Base-by-base conservation (phyloP, 1,284 basidiomycete species). In the Vanrija sp. region DNA sequence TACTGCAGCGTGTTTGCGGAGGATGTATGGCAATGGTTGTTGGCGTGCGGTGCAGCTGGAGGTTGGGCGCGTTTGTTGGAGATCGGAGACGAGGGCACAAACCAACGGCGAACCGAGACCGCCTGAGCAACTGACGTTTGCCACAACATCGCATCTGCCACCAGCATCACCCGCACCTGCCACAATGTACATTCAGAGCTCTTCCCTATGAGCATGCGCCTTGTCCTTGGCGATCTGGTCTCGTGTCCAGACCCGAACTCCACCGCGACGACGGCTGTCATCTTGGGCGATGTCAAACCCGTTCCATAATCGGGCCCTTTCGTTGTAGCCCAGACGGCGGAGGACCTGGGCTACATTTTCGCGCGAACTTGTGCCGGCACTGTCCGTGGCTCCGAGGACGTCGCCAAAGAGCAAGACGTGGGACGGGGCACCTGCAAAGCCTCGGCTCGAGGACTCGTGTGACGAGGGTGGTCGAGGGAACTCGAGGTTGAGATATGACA, bases 341-440 rank as follows among this genome's bases (percentile, higher is more conserved):
- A 97, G 72, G 18, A 85, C 50, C 5, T 75, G 63, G 46, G 75
- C 67, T 3, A 90, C 23, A 12, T 15, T 20, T 22, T 10, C 15
- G 15, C 14, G 12, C n/a, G n/a, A n/a, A n/a, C n/a, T n/a, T 16
- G 19, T 6, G 19, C 19, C 12, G 4, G 15, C 41, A 52, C 9
- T 24, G 78, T 79, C 7, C 10, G 7, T 70, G 49, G 80, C 70
- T 9, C 79, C 70, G 31, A 93, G 75, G 44, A 95, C 75, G 7
- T 80, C 79, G 3, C 88, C 88, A 67, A 96, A 97, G 45, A 92
- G 76, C 3, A 90, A 82, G 5, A 96, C 67, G 69, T 89, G 84
- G 46, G 80, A 81, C 1, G 91, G 91, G 90, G 49, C 12, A 7
- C 6, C 25, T 7, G 23, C 15, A 9, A 24, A 24, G 14, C n/a